Percentiles rank a stretch among this genome's conserved stretches.
These are phyloP conservation scores for Grosmannia huntii DNA, from an alignment of 2,329 filamentous ascomycete species.

Conservation along the genomic window DNA sequence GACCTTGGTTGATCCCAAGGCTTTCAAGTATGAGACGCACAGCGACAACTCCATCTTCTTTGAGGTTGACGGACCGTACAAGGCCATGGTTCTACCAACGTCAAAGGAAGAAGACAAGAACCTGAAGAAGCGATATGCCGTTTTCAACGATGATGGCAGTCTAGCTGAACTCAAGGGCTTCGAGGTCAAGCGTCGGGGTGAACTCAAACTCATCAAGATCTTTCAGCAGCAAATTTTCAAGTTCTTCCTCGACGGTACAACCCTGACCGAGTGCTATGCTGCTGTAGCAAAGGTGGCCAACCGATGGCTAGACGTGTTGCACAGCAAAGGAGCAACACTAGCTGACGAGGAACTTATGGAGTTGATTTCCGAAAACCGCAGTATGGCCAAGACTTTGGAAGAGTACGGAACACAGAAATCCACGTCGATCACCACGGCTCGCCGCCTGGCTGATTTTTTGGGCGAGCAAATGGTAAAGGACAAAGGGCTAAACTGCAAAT, in stretches of 20 bases:
- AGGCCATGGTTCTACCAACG: slow-evolving; percentile 90
- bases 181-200: slow-evolving; percentile 92
- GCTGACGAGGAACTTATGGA: slow-evolving; percentile 97
- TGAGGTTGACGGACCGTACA: slow-evolving; percentile 95
- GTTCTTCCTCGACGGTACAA: slow-evolving; percentile 88
- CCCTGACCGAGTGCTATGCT: slow-evolving; percentile 75
- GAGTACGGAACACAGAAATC: slow-evolving; percentile 95
- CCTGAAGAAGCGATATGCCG: slow-evolving; percentile 96
- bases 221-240: slow-evolving; percentile 99
- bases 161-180: slow-evolving; percentile 95
- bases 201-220: slow-evolving; percentile 98
- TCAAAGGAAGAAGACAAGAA: slow-evolving; percentile 99
- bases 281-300: slow-evolving; percentile 93
- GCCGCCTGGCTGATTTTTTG: slow-evolving; percentile 85
- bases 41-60: slow-evolving; percentile 99
- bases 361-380: slow-evolving; percentile 99
- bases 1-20: slow-evolving; percentile 64
- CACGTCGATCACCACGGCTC: slow-evolving; percentile 97
- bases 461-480: slow-evolving; percentile 99
- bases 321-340: slow-evolving; percentile 76
- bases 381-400: slow-evolving; percentile 91
- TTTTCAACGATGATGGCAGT: slow-evolving; percentile 96
- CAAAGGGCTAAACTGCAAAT: slow-evolving; percentile 98
- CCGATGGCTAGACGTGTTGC: slow-evolving; percentile 87
- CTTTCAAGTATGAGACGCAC: slow-evolving; percentile 86